Evolutionary conservation across 192 early-diverging fungal species (phyloP), one percentile per base, ranked within the genome.

Genomic region (Cladochytrium replicatum): DNA sequence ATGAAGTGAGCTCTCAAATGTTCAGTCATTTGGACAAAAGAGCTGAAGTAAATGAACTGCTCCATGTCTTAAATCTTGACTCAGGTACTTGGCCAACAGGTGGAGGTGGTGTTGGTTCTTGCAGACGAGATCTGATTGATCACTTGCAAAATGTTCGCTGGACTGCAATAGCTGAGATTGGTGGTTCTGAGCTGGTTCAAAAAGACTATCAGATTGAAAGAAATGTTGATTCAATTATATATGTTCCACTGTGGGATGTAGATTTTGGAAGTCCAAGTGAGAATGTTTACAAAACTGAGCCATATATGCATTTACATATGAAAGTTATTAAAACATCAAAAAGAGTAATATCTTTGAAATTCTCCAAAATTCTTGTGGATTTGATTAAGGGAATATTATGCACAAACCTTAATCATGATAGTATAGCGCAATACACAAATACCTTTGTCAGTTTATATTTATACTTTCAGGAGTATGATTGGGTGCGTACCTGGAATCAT

Each of bases 131-230:
- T 59, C 30, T 69, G 25, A 63, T 69, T 46, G 60, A 68, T 31
- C 50, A 50, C 15, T 39, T 69, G 2, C 24, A 52, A n/a, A 23
- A 57, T n/a, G 50, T 69, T 28, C 67, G 67, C 26, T 69, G 67
- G 67, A 64, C 49, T 15, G 43, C 66, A 0, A 25, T 72, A 11
- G 67, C 61, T 11, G 67, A 69, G 43, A 60, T 69, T 32, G 67
- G 63, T 5, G 49, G 48, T 1, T 54, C 66, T 2, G 67, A 69
- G 43, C 32, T 60, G 7, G 66, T 58, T 2, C 66, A 69, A 28
- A 68, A 66, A 49, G 67, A 69, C 43, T 69, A 69, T 34, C 67
- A 74, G 29, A 64, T 69, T 25, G 67, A 69, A 52, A 52, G 45
- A 32, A 62, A 69, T 53, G 65, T 69, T 37, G 61, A 63, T 23